These are phyloP conservation scores for Metarhizium sp. DNA, from an alignment of 2,329 filamentous ascomycete species.

Conservation along the genomic window DNA sequence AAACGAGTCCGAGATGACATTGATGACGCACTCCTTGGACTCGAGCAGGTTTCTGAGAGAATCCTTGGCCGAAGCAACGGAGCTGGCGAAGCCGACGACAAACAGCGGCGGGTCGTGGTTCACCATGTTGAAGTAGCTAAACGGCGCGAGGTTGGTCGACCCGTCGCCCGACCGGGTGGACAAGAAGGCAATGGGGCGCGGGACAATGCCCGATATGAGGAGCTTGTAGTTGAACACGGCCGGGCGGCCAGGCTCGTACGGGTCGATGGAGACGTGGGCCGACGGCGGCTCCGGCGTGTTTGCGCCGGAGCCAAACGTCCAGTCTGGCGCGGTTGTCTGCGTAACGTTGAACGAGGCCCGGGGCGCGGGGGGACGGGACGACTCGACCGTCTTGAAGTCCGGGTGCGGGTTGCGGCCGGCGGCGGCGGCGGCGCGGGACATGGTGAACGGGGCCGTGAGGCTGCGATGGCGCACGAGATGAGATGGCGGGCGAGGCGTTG, in stretches of 20 bases:
- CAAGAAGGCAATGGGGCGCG: slow-evolving; percentile 66
- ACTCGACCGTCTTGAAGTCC: no score
- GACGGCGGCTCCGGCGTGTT: slow-evolving; percentile 32
- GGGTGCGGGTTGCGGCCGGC: no score
- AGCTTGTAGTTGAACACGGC: slow-evolving; percentile 80
- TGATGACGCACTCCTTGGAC: slow-evolving; percentile 70
- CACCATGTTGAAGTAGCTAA: slow-evolving; percentile 77
- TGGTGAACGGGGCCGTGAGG: no score
- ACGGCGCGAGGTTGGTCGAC: slow-evolving; percentile 69
- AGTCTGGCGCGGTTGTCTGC: slow-evolving; percentile 54
- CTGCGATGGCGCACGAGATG: no score
- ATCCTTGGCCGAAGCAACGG: slow-evolving; percentile 56
- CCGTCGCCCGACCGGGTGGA: slow-evolving; percentile 43
- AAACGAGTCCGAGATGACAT: slow-evolving; percentile 78
- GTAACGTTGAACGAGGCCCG: slow-evolving; percentile 42
- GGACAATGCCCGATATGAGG: slow-evolving; percentile 73
- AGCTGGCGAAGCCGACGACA: slow-evolving; percentile 42
- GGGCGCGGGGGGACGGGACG: slow-evolving; percentile 33
- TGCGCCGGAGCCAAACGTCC: slow-evolving; percentile 56
- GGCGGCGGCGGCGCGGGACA: no score
- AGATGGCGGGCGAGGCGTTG: no score
- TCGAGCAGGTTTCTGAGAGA: slow-evolving; percentile 65
- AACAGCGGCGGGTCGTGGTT: slow-evolving; percentile 84
- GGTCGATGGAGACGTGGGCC: slow-evolving; percentile 69
- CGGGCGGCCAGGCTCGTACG: slow-evolving; percentile 60